phyloP scores from a whole-genome alignment of 2,329 filamentous ascomycete genomes.

The Penicillium sp. region DNA sequence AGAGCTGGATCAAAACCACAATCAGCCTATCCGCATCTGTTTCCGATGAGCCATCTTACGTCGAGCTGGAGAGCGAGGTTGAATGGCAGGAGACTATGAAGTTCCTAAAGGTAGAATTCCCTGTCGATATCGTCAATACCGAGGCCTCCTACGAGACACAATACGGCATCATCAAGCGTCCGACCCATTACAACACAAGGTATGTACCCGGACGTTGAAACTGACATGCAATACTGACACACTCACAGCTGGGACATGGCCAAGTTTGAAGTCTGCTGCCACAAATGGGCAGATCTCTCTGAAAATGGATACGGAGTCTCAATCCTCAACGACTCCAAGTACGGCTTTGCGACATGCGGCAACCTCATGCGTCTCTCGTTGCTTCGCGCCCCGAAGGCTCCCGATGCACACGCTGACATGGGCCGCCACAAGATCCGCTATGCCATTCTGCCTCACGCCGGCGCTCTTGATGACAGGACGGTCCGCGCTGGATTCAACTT shows the following conservation, averaged over 20 bases:
- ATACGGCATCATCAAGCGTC: slow-evolving; percentile 82
- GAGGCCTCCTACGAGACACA: slow-evolving; percentile 96
- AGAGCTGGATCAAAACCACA: slow-evolving; percentile 83
- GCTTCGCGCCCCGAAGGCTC: slow-evolving; percentile 84
- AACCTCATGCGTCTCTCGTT: slow-evolving; percentile 88
- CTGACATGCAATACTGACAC: slow-evolving; percentile 23
- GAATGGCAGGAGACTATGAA: slow-evolving; percentile 97
- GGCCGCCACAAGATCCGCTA: slow-evolving; percentile 83
- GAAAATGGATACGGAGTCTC: slow-evolving; percentile 88
- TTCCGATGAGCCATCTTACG: slow-evolving; percentile 64
- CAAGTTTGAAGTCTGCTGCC: slow-evolving; percentile 95
- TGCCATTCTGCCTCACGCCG: slow-evolving; percentile 83
- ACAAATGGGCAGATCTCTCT: slow-evolving; percentile 89
- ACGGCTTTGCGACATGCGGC: slow-evolving; percentile 88
- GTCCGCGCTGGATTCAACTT: slow-evolving; percentile 85
- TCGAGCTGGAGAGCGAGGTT: slow-evolving; percentile 83
- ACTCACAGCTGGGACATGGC: slow-evolving; percentile 81
- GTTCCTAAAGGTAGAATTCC: slow-evolving; percentile 98
- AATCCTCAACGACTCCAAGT: slow-evolving; percentile 93
- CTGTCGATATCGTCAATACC: slow-evolving; percentile 84
- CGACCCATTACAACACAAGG: slow-evolving; percentile 96
- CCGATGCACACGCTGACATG: slow-evolving; percentile 94
- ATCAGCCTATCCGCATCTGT: slow-evolving; percentile 75
- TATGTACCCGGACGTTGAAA: slow-evolving; percentile 41
- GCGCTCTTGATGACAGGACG: slow-evolving; percentile 69